Base-by-base conservation (phyloP, 192 early-diverging fungal species). In the Lunasporangiospora selenospora region DNA sequence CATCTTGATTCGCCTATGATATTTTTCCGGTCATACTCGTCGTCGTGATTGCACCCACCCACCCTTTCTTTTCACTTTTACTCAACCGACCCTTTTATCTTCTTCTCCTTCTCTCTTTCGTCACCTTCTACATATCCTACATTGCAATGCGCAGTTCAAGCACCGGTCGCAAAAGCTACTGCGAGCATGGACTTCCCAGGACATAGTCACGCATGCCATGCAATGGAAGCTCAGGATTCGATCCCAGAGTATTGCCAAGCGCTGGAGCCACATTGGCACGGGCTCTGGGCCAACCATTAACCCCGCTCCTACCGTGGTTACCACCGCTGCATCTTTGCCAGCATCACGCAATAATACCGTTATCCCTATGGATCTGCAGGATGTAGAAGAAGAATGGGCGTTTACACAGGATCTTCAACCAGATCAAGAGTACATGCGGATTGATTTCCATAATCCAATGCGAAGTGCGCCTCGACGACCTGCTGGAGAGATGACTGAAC, bases 151-250 rank as follows among this genome's bases (percentile, higher is more conserved):
- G 11, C 13, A 73, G 69, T 73, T 73, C 49, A 73, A 73, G 36
- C 41, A 37, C 1, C n/a, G 32, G 46, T 73, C 69, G 11, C 60
- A 63, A 42, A 73, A 63, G 33, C 49, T 73, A 13, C 54, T 73
- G 2, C 59, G 69, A 12, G 26, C 42, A 39, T 73, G 69, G 69
- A 73, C 69, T 29, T 38, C 39, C 0, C 47, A 63, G 42, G 69
- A 73, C n/a, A 38, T 26, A 27, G 36, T 27, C 24, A 53, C 69
- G 9, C 48, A 63, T n/a, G 69, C 69, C 15, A 73, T 73, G 19
- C 69, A 73, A 39, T 73, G 69, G 69, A 62, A 73, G 36, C 19
- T 73, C 13, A n/a, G 69, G 12, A 4, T 62, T 6, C 69, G 69
- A 3, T 41, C 49, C n/a, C 58, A 53, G 39, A 63, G 43, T 21